Conservation (phyloP, 805 yeast species). For the Candida boidinii region DNA sequence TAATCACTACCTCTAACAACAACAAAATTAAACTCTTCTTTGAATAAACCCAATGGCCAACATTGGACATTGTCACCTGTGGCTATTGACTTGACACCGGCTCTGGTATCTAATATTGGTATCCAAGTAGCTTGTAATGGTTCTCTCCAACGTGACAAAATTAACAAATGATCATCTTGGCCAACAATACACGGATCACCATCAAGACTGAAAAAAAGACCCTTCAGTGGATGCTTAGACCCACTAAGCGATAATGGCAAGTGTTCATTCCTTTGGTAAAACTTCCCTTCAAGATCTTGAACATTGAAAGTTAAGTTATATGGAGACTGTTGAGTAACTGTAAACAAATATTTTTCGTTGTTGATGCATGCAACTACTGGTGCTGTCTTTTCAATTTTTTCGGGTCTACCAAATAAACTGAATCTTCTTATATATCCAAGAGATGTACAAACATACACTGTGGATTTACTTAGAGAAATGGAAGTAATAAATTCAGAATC, state of each 20-base stretch:
- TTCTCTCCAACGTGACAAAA: conserved; percentile 72
- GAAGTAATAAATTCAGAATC: conserved; percentile 57
- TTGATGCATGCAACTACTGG: conserved; percentile 73
- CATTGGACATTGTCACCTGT: conserved; percentile 55
- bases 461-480: conserved; percentile 54
- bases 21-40: conserved; percentile 64
- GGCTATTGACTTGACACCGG: conserved; percentile 41
- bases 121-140: conserved; percentile 77
- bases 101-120: conserved; percentile 62
- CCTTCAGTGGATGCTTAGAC: conserved; percentile 32
- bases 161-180: conserved; percentile 60
- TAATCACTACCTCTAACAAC: conserved; percentile 62
- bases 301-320: conserved; percentile 24
- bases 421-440: conserved; percentile 66
- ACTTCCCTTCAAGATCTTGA: conserved; percentile 29
- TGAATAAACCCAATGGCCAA: conserved; percentile 83
- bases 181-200: conserved; percentile 92
- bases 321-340: conserved; percentile 30
- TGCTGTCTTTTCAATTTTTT: conserved; percentile 57
- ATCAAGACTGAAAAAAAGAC: conserved; percentile 75
- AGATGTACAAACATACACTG: conserved; percentile 64
- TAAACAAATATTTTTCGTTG: conserved; percentile 45
- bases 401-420: conserved; percentile 66
- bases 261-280: conserved; percentile 33
- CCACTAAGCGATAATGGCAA: conserved; percentile 29